Conservation (phyloP, 148 eudicot genomes). For the Heliamphora exappendiculata region DNA sequence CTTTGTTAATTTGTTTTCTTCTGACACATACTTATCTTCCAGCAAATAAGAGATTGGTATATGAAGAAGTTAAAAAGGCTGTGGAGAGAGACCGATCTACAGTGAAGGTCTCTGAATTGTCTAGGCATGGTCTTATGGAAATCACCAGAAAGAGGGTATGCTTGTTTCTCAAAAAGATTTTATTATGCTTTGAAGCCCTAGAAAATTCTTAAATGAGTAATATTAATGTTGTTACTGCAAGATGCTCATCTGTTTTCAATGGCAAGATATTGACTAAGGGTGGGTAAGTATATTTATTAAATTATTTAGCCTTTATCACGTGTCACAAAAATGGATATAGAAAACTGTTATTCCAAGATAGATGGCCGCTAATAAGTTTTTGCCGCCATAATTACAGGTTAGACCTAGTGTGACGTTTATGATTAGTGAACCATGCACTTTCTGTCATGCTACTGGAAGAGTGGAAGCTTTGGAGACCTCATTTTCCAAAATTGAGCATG, state of each 20-base stretch:
- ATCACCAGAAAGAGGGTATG: constrained; percentile 88
- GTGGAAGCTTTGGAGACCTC: constrained; percentile 95
- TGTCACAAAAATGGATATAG: not conserved
- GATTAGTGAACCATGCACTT: constrained; percentile 85
- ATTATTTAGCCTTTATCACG: not conserved
- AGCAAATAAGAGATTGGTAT: constrained; percentile 82
- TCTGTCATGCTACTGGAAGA: constrained; percentile 90
- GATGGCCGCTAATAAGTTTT: not conserved
- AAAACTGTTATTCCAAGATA: not conserved
- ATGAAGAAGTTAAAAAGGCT: constrained; percentile 85
- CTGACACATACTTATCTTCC: constrained; percentile 18
- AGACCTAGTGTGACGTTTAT: constrained; percentile 92
- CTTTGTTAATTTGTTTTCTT: constrained; percentile 8
- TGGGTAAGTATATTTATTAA: not conserved
- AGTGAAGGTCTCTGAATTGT: constrained; percentile 79
- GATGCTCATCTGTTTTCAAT: not conserved
- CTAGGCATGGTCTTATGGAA: constrained; percentile 89
- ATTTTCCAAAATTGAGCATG: constrained; percentile 88
- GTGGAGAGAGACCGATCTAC: constrained; percentile 85
- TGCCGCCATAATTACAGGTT: constrained; percentile 42
- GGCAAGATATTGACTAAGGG: not conserved
- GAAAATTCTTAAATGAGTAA: not conserved
- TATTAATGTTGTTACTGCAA: not conserved
- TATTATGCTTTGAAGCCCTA: not conserved
- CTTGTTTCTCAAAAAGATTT: constrained; percentile 1